Conservation (phyloP, 169 alveolate genomes). For the Cytauxzoon felis region DNA sequence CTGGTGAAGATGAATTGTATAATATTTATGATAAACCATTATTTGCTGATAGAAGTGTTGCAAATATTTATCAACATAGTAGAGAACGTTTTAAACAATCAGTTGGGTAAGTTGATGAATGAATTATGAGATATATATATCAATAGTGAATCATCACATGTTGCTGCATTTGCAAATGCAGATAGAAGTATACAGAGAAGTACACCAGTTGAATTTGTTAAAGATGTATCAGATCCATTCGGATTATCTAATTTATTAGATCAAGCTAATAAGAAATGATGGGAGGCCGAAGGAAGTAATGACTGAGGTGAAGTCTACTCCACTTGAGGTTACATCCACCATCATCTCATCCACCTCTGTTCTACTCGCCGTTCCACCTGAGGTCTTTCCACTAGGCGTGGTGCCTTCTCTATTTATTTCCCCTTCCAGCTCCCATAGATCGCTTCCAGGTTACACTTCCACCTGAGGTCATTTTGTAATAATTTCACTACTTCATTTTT, state of each 20-base stretch:
- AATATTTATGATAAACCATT: constrained; percentile 88
- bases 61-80: constrained; percentile 63
- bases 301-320: no score
- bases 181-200: constrained; percentile 60
- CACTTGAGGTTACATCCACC: no score
- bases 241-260: constrained; percentile 82
- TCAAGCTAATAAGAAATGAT: constrained; percentile 75
- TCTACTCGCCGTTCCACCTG: no score
- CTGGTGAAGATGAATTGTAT: constrained; percentile 86
- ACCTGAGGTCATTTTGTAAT: no score
- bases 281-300: no score
- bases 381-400: no score
- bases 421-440: no score
- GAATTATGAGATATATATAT: constrained; percentile 47
- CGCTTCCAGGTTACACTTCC: no score
- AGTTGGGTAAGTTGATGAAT: constrained; percentile 57
- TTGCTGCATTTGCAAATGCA: constrained; percentile 77
- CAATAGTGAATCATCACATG: constrained; percentile 58
- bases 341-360: no score
- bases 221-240: constrained; percentile 83
- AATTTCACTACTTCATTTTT: no score
- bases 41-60: constrained; percentile 80
- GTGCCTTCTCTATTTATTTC: no score
- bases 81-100: constrained; percentile 66
- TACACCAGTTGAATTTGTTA: constrained; percentile 83